Base-by-base conservation (phyloP, 768 basidiomycete genomes). In the Tricholoma terreum region DNA sequence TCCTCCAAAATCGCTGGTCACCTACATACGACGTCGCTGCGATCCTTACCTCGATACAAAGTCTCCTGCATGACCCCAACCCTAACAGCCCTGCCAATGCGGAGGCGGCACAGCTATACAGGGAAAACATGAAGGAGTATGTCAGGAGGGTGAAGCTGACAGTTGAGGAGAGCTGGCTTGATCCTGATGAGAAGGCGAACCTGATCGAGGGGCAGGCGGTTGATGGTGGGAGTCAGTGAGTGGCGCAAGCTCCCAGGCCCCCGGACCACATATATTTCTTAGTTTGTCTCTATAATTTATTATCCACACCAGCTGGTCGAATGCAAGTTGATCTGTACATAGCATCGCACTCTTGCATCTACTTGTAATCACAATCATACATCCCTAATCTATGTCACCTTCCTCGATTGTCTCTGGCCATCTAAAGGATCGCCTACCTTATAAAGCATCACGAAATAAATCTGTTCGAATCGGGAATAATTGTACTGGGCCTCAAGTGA, bases 1-100 rank as follows among this genome's bases (percentile, higher is more conserved):
- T 98, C 67, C 82, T 99, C 34, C 97, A 99, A 77, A 99, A 99
- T 70, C 82, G 97, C 21, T 99, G 97, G 97, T 92, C 90, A 22
- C 97, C 97, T 6, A 98, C 97, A 1, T 99, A 99, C 73, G 97
- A 99, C 68, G 97, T 99, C 54, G 94, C 95, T 17, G 97, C 97
- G 27, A 98, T 98, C 74, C 80, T 99, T 66, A 99, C 97, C 8
- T 91, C 88, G 63, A 96, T 99, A 57, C 97, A 98, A 72, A 92
- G 89, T 71, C 75, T 99, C 55, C 77, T 99, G 58, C 95, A 98
- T 67, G 97, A 99, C 73, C 97, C 97, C 11, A 99, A 99, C 72
- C 96, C 96, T 1, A 94, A 94, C 71, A 96, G 94, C 67, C 96
- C 97, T 12, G 97, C 96, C 4, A 99, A 99, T 68, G 96, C 94